A percentile compares a stretch with the other conserved stretches of the same genome.
Evolutionary conservation across 176 grass and related monocot genomes (phyloP).

Genomic region (Avena insularis): DNA sequence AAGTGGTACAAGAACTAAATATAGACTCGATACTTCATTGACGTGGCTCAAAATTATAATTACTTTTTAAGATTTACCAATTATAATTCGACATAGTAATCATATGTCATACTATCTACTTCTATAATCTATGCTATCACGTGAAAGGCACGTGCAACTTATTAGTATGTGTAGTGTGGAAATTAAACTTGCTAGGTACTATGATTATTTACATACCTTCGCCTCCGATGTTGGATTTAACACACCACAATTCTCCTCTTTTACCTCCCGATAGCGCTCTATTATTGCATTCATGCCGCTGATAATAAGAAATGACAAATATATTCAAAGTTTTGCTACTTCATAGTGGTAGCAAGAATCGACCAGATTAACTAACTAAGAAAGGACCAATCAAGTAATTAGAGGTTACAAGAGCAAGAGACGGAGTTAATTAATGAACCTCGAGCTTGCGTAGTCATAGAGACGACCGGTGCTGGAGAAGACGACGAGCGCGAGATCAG

Average conservation of each 20-base stretch:
- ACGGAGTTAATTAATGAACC: background rate
- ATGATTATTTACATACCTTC: constrained; percentile 30
- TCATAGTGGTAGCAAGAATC: background rate
- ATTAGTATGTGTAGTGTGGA: too few species aligned
- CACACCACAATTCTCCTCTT: constrained; percentile 33
- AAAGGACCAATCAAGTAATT: background rate
- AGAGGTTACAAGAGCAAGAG: background rate
- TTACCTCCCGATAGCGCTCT: constrained; percentile 39
- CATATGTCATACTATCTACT: too few species aligned
- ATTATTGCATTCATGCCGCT: constrained; percentile 45
- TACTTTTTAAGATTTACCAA: too few species aligned
- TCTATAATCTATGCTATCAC: too few species aligned
- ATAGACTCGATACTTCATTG: too few species aligned
- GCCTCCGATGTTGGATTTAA: constrained; percentile 42
- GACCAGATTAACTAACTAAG: background rate
- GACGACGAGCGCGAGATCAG: constrained; percentile 36
- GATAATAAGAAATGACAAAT: background rate
- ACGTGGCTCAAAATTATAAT: too few species aligned
- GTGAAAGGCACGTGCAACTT: too few species aligned
- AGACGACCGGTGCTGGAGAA: constrained; percentile 45
- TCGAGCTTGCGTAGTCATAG: constrained; percentile 33
- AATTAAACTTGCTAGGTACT: too few species aligned
- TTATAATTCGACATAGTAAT: too few species aligned
- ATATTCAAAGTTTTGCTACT: background rate
- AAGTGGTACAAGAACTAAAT: too few species aligned